Conservation (phyloP, 768 basidiomycete genomes). For the Suillus ampliporus region DNA sequence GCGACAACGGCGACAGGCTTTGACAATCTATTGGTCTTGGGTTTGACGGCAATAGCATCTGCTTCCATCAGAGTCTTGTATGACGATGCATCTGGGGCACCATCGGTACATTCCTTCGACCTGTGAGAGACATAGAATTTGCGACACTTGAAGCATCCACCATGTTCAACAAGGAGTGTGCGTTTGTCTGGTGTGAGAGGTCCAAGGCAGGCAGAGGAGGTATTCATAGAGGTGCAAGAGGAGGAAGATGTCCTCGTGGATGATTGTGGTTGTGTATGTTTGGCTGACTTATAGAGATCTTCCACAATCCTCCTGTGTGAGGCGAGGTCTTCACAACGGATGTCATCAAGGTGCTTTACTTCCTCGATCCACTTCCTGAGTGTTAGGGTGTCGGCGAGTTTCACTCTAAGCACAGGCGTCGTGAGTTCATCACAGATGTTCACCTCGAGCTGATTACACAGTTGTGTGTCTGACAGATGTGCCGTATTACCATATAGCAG, state of each 20-base stretch:
- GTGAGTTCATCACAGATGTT: background rate
- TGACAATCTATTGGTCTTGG: background rate
- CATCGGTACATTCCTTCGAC: conserved; percentile 17
- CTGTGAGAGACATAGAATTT: background rate
- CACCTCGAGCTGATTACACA: conserved; percentile 22
- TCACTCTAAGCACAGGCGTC: background rate
- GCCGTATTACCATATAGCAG: conserved; percentile 18
- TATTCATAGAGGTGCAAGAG: background rate
- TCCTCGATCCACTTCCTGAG: background rate
- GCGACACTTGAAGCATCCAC: conserved; percentile 30
- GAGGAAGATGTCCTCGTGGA: background rate
- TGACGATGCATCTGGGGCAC: conserved; percentile 16
- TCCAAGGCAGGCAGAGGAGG: background rate
- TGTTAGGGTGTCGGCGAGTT: background rate
- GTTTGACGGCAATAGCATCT: conserved; percentile 3
- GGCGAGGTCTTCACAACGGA: background rate
- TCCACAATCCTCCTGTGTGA: background rate
- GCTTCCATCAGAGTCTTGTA: conserved; percentile 23
- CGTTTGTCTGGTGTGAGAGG: conserved; percentile 15
- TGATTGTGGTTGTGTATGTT: background rate
- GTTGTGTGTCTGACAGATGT: conserved; percentile 8
- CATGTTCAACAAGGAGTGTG: conserved; percentile 10
- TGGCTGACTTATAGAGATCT: background rate
- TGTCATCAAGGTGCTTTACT: conserved; percentile 1
- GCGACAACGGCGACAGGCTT: background rate